Evolutionary conservation across 805 yeast species (phyloP).

Genomic region (Hanseniaspora meyeri): DNA sequence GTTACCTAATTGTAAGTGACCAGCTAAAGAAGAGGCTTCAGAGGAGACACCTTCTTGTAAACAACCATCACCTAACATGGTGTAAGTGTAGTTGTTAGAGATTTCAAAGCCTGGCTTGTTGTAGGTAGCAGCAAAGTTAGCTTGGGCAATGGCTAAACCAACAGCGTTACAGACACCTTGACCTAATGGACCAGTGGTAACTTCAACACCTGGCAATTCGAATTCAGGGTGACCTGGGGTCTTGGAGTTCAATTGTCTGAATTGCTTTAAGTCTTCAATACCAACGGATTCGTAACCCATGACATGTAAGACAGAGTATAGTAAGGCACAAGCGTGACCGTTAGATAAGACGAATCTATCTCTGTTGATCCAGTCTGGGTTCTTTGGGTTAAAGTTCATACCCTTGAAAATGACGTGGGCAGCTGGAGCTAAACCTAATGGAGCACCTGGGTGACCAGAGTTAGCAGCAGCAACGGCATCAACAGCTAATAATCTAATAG

Average conservation of each 20-base stretch:
- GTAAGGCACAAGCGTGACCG: constrained; percentile 90
- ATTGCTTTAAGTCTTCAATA: constrained; percentile 75
- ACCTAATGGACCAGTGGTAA: constrained; percentile 97
- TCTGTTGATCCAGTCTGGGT: constrained; percentile 87
- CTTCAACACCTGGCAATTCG: constrained; percentile 86
- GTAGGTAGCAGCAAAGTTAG: constrained; percentile 81
- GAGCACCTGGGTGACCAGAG: constrained; percentile 99
- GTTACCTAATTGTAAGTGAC: constrained; percentile 87
- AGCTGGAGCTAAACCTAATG: constrained; percentile 92
- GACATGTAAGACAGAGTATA: constrained; percentile 74
- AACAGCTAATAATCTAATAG: constrained; percentile 79
- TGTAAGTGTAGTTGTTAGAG: constrained; percentile 65
- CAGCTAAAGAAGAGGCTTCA: constrained; percentile 90
- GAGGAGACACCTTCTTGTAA: constrained; percentile 95
- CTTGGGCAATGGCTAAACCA: constrained; percentile 91
- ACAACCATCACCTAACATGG: constrained; percentile 93
- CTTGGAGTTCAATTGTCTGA: constrained; percentile 81
- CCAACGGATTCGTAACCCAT: constrained; percentile 63
- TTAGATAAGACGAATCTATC: constrained; percentile 91
- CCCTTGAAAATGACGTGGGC: constrained; percentile 78
- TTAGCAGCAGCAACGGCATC: constrained; percentile 81
- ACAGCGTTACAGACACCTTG: constrained; percentile 96
- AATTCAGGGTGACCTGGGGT: constrained; percentile 98
- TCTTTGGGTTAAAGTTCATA: constrained; percentile 78
- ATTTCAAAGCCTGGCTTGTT: constrained; percentile 72